A percentile compares a stretch with the other conserved stretches of the same genome.
phyloP scores from a whole-genome alignment of 192 early-diverging fungal genomes.

The Dispira parvispora region DNA sequence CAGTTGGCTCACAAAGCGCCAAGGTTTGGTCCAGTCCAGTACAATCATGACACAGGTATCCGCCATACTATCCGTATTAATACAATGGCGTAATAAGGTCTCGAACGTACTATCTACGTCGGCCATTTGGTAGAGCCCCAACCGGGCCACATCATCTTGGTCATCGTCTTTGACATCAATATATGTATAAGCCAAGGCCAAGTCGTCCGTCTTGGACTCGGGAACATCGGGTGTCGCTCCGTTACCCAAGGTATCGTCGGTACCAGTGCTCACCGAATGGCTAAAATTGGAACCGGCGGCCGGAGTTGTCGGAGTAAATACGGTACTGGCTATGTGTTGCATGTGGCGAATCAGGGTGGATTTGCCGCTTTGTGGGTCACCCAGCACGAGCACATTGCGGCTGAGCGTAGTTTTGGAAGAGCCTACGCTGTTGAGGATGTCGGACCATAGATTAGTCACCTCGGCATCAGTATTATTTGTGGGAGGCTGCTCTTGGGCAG shows the following conservation, averaged over 20 bases:
- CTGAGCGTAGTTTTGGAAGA: slow-evolving; percentile 55
- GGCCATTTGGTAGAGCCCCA: slow-evolving; percentile 68
- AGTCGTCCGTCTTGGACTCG: slow-evolving; percentile 28
- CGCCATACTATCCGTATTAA: slow-evolving; percentile 43
- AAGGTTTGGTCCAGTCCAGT: slow-evolving; percentile 84
- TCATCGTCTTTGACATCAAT: slow-evolving; percentile 80
- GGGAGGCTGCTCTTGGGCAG: no score
- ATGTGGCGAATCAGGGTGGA: slow-evolving; percentile 54
- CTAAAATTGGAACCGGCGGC: neutral
- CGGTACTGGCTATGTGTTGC: slow-evolving; percentile 21
- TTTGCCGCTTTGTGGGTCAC: slow-evolving; percentile 74
- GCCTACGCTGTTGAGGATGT: slow-evolving; percentile 57
- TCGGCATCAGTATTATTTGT: no score
- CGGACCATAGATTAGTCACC: slow-evolving; percentile 50
- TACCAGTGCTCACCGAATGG: no score
- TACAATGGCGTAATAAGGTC: slow-evolving; percentile 50
- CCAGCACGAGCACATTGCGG: slow-evolving; percentile 71
- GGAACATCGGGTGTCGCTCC: no score
- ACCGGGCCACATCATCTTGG: slow-evolving; percentile 57
- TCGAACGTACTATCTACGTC: slow-evolving; percentile 45
- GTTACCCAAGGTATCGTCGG: no score
- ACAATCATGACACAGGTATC: slow-evolving; percentile 55
- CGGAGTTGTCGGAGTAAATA: slow-evolving; percentile 15
- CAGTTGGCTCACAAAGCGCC: slow-evolving; percentile 65
- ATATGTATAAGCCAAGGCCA: slow-evolving; percentile 72